Evolutionary conservation across 192 early-diverging fungal species (phyloP).

Genomic region (Linnemannia exigua): DNA sequence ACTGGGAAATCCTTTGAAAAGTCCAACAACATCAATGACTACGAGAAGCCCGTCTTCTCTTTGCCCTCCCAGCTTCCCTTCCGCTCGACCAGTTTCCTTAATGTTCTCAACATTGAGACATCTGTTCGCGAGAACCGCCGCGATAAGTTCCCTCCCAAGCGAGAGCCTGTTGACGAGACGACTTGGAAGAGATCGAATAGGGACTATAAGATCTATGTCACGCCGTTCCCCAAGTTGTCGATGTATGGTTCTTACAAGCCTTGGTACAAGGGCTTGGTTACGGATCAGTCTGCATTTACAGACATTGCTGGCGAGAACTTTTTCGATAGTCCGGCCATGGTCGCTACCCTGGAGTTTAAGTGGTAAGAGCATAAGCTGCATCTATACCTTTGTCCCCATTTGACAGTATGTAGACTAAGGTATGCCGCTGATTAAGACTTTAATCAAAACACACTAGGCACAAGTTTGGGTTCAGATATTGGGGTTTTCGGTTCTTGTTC

Average conservation of each 20-base stretch:
- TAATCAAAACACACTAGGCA: constrained; percentile 17
- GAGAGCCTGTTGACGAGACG: constrained; percentile 15
- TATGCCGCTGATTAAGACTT: not conserved
- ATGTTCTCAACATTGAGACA: constrained; percentile 25
- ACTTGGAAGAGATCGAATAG: constrained; percentile 8
- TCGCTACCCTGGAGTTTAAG: constrained; percentile 46
- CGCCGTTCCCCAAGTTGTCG: constrained; percentile 53
- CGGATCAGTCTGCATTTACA: constrained; percentile 38
- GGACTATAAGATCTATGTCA: constrained; percentile 48
- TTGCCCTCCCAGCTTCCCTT: constrained; percentile 49
- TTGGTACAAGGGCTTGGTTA: constrained; percentile 7
- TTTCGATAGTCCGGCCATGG: constrained; percentile 56
- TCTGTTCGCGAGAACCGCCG: constrained; percentile 28
- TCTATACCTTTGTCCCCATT: not conserved
- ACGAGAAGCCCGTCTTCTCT: constrained; percentile 40
- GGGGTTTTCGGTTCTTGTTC: constrained; percentile 24
- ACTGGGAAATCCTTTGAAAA: constrained; percentile 22
- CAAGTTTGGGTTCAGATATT: constrained; percentile 44
- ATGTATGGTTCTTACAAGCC: constrained; percentile 48
- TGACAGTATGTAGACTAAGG: not conserved
- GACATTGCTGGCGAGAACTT: constrained; percentile 53
- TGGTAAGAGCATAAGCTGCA: constrained; percentile 24
- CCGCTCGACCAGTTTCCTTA: constrained; percentile 21
- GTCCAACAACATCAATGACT: constrained; percentile 52
- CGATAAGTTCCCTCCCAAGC: constrained; percentile 18